Evolutionary conservation across 140 eudicot species (phyloP).

Genomic region (Artemisia princeps): DNA sequence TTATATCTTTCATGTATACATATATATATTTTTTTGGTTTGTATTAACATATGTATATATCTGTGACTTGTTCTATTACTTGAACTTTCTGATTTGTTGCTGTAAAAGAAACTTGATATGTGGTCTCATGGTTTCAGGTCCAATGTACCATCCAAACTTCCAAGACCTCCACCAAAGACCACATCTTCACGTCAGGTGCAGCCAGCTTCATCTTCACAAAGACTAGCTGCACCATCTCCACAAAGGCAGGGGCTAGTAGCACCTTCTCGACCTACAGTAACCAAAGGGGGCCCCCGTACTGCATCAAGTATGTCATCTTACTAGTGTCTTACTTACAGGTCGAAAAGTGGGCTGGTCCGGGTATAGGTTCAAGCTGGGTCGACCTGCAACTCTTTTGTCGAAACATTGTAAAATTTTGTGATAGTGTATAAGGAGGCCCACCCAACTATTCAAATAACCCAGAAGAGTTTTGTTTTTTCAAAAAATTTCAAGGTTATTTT

Average conservation of each 20-base stretch:
- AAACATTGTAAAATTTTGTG: too few relatives aligned
- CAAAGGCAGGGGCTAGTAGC: conserved; percentile 30
- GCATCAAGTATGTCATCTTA: conserved; percentile 43
- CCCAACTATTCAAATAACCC: too few relatives aligned
- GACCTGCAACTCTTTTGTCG: too few relatives aligned
- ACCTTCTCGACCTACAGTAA: conserved; percentile 48
- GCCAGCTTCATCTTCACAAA: conserved; percentile 13
- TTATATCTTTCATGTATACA: too few relatives aligned
- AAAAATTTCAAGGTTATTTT: too few relatives aligned
- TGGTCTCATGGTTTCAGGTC: conserved; percentile 35
- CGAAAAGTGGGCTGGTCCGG: conserved; percentile 6
- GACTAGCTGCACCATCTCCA: conserved; percentile 3
- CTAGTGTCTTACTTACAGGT: conserved; percentile 13
- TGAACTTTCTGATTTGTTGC: neutral
- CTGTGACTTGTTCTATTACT: neutral
- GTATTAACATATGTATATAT: neutral
- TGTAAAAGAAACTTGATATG: neutral
- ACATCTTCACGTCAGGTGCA: conserved; percentile 30
- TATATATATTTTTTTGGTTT: too few relatives aligned
- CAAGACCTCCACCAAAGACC: conserved; percentile 49
- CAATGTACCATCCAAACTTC: conserved; percentile 36
- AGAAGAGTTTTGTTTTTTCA: too few relatives aligned
- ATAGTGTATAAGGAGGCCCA: too few relatives aligned
- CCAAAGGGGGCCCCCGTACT: conserved; percentile 44
- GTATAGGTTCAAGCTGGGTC: too few relatives aligned